Percentiles rank a stretch among this genome's conserved stretches.
Conservation (phyloP, 768 basidiomycete genomes). For the Glaciozyma antarctica region DNA sequence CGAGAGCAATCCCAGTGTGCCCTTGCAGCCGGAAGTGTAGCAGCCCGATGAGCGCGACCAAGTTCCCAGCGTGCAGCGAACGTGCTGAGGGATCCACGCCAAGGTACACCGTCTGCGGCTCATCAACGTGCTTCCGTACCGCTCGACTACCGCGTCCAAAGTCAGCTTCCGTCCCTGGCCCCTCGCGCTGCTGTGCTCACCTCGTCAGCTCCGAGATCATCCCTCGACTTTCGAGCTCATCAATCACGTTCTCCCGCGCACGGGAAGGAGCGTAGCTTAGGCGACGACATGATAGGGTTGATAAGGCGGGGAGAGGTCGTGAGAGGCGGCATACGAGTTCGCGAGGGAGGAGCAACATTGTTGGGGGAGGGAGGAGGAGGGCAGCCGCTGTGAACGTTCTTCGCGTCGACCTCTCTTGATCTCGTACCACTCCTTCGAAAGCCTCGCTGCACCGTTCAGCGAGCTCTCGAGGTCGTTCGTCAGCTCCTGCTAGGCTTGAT, state of each 20-base stretch:
- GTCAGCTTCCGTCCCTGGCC: background rate
- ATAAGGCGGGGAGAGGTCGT: background rate
- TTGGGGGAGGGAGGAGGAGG: no score
- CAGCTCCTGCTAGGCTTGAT: no score
- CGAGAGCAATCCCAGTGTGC: conserved; percentile 71
- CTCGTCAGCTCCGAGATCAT: conserved; percentile 23
- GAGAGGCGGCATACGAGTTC: background rate
- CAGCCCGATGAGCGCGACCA: conserved; percentile 74
- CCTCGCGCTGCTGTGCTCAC: conserved; percentile 5
- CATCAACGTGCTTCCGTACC: conserved; percentile 32
- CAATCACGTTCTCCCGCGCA: conserved; percentile 14
- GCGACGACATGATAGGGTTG: background rate
- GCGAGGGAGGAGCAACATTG: background rate
- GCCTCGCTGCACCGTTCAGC: no score
- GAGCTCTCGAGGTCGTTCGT: no score
- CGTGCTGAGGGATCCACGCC: conserved; percentile 88
- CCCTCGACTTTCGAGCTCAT: conserved; percentile 18
- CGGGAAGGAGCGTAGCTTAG: background rate
- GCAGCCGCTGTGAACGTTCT: no score
- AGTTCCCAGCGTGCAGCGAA: conserved; percentile 86
- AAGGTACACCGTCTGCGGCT: conserved; percentile 54
- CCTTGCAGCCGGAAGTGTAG: conserved; percentile 83
- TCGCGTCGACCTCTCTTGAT: no score
- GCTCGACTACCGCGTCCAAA: conserved; percentile 28
- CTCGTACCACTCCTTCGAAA: no score